Percentiles rank a stretch among this genome's conserved stretches.
Conservation (phyloP, 192 early-diverging fungal genomes). For the Entomortierella chlamydospora region DNA sequence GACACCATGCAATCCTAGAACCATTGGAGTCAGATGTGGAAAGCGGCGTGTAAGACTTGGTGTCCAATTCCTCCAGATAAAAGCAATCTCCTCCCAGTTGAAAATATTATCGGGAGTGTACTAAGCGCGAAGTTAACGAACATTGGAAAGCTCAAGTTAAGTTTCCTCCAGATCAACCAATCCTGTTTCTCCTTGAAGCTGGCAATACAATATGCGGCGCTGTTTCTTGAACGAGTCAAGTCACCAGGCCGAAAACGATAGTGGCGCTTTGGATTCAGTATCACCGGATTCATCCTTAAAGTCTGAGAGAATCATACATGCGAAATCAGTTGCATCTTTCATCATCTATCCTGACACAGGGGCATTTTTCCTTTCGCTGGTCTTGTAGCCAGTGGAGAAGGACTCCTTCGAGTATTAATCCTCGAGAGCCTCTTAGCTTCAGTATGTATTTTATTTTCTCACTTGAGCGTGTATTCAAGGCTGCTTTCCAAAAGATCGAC, state of each 20-base stretch:
- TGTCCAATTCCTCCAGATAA: constrained; percentile 12
- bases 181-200: constrained; percentile 16
- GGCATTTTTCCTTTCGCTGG: constrained; percentile 1
- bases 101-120: constrained; percentile 8
- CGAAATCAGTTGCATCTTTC: not conserved
- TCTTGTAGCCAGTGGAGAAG: constrained; percentile 1
- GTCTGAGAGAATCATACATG: constrained; percentile 3
- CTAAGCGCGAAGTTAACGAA: constrained; percentile 1
- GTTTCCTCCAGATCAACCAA: not conserved
- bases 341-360: not conserved
- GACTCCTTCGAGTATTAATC: not conserved
- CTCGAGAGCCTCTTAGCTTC: not conserved
- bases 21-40: constrained; percentile 1
- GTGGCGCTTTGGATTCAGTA: not conserved
- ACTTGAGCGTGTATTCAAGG: not conserved
- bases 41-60: constrained; percentile 3
- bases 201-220: not conserved
- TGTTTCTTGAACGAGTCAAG: constrained; percentile 7
- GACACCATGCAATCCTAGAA: not conserved
- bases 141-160: not conserved
- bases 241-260: constrained; percentile 8
- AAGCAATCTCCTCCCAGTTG: constrained; percentile 10
- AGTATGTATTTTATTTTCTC: constrained; percentile 2
- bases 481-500: not conserved
- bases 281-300: not conserved